Base-by-base conservation (phyloP, 805 yeast species). In the Lachancea dasiensis region DNA sequence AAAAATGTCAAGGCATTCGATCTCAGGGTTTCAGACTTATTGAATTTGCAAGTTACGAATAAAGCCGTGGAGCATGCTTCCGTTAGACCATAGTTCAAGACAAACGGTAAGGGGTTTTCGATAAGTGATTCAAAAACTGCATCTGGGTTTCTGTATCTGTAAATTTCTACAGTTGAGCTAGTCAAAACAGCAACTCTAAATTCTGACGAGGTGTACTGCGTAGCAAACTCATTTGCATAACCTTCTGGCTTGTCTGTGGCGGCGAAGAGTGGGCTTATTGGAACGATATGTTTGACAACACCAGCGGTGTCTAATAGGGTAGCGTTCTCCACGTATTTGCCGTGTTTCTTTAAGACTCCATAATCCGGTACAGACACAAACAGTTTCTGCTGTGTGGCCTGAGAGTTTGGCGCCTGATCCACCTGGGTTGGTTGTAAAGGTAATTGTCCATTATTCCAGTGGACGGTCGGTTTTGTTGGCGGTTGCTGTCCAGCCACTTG, bases 41-140 rank as follows among this genome's bases (percentile, higher is more conserved):
- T 77, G 46, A 75, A 75, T 39, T 85, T 79, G 53, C 95, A 83
- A 1, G 95, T 84, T 36, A 86, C 77, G 47, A 83, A 82, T 35
- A 92, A 68, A 8, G 96, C 83, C 1, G 92, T 79, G 0, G 95
- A 81, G 54, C 97, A 90, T 3, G 95, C 80, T 58, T 94, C 98
- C 36, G 84, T 79, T 36, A 80, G 72, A 5, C 97, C 97, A 57
- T 86, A 87, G 38, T 83, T 81, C 33, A 75, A 73, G 13, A 81
- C 76, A 54, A 86, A 86, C 36, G 79, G 72, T 36, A 78, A 71
- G 36, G 85, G 73, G 15, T 82, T 78, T 27, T 81, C 89, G 34
- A 79, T 76, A 39, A 85, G 64, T 0, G 81, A 61, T 53, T 81
- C 82, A 46, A 90, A 72, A 4, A 86, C 72, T 56, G 81, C 73